Base-by-base conservation (phyloP, 2,329 filamentous ascomycete species). In the Botrytis cinerea region DNA sequence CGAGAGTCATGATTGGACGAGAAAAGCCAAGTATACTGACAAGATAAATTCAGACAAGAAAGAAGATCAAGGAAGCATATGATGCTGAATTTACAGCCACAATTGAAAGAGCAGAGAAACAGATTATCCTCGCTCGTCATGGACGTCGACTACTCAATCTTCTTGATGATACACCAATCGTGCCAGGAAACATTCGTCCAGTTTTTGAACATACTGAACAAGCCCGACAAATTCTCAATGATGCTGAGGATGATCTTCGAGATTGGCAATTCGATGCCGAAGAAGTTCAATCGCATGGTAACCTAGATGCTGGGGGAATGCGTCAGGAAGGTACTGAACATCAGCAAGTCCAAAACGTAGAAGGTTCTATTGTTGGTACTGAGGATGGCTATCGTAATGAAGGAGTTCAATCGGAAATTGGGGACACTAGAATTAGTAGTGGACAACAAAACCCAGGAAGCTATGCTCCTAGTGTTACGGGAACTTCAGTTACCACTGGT, bases 21-120 rank as follows among this genome's bases (percentile, higher is more conserved):
- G 54, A 25, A 28, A 62, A 70, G 76, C 20, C 28, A 48, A 78
- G 22, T 35, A 48, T 46, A 10, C 66, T 68, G 38, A 68, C 12
- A 28, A 28, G 9, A 28, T 40, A 38, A 6, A 2, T 40, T 57
- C 75, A 96, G 93, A 98, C 96, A 51, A 93, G 96, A 73, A 93
- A 96, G 83, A 98, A 98, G 84, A 87, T 99, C 84, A 98, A 97
- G 84, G 93, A 98, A 83, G 93, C 96, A 38, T 98, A 95, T 81
- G 93, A 95, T 77, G 83, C 93, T 74, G 94, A 98, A 82, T 93
- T 97, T 76, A 89, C 92, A 25, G 94, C 95, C 74, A 93, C 94
- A 32, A 97, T 99, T 78, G 96, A 99, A 86, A 92, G 95, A 46
- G 94, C 94, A 38, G 96, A 98, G 86, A 98, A 98, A 85, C 96